phyloP scores from a whole-genome alignment of 805 yeast genomes.

The Suhomyces canberraensis region DNA sequence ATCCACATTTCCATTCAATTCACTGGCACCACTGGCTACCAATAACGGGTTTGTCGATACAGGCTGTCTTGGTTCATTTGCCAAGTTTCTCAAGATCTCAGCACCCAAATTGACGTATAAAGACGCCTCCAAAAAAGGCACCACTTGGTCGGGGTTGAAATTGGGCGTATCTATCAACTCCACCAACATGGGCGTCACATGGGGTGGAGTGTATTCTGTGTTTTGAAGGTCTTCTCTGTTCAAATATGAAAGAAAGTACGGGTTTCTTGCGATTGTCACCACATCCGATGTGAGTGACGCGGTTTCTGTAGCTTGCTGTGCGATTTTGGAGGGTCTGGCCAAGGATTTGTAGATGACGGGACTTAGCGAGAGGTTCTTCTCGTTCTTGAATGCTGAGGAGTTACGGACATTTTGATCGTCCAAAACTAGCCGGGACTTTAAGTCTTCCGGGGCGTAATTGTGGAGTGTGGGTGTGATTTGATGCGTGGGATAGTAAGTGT shows the following conservation, averaged over 20 bases:
- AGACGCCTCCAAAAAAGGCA: slow-evolving; percentile 75
- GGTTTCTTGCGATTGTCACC: slow-evolving; percentile 15
- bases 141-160: slow-evolving; percentile 60
- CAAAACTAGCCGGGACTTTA: slow-evolving; percentile 17
- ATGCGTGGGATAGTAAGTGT: slow-evolving; percentile 73
- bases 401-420: slow-evolving; percentile 18
- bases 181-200: slow-evolving; percentile 55
- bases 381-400: slow-evolving; percentile 10
- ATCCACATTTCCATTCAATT: slow-evolving; percentile 69
- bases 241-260: slow-evolving; percentile 14
- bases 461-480: slow-evolving; percentile 57
- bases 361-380: slow-evolving; percentile 19
- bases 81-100: slow-evolving; percentile 57
- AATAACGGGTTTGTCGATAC: slow-evolving; percentile 64
- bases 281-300: slow-evolving; percentile 5
- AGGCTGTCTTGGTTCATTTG: slow-evolving; percentile 58
- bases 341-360: slow-evolving; percentile 28
- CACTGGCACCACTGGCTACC: slow-evolving; percentile 78
- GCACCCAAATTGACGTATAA: slow-evolving; percentile 58
- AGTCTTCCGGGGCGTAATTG: slow-evolving; percentile 45
- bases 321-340: slow-evolving; percentile 8
- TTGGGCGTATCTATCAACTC: slow-evolving; percentile 78
- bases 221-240: slow-evolving; percentile 6
- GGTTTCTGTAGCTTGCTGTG: slow-evolving; percentile 1
- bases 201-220: slow-evolving; percentile 38